phyloP scores from a whole-genome alignment of 371 early-diverging fungal species.

The Batkoa obscura region DNA sequence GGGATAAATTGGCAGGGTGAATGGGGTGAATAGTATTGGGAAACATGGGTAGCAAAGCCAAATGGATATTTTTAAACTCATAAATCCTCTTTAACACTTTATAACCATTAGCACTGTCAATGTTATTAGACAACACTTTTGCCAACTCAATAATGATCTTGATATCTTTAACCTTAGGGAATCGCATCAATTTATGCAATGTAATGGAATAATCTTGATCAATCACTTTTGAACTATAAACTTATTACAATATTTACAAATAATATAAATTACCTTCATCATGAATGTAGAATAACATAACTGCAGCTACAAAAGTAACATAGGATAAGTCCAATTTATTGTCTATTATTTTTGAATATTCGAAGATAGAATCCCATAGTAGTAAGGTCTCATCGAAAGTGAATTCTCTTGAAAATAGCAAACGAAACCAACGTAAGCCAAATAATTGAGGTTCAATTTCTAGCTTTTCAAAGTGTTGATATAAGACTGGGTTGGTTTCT shows the following conservation, averaged over 20 bases:
- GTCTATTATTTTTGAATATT: constrained; percentile 8
- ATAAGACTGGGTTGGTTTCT: constrained; percentile 44
- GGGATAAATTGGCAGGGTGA: too few species aligned
- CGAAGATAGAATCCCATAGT: constrained; percentile 84
- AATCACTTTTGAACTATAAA: constrained; percentile 10
- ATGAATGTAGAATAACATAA: constrained; percentile 50
- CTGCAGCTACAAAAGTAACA: constrained; percentile 57
- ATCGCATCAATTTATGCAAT: constrained; percentile 56
- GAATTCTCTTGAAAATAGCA: constrained; percentile 81
- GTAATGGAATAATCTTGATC: constrained; percentile 52
- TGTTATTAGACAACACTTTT: too few species aligned
- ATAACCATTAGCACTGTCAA: too few species aligned
- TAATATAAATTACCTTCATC: constrained; percentile 36
- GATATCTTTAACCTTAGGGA: too few species aligned
- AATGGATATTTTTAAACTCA: too few species aligned
- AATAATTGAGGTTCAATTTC: constrained; percentile 85
- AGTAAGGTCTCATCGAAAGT: constrained; percentile 38
- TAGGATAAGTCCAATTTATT: constrained; percentile 30
- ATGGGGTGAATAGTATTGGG: too few species aligned
- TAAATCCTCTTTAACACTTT: too few species aligned
- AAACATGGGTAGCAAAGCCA: too few species aligned
- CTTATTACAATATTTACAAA: not conserved
- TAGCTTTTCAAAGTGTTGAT: constrained; percentile 38
- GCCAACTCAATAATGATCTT: too few species aligned
- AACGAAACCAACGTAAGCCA: constrained; percentile 85